Evolutionary conservation across 495 filamentous ascomycete genomes (phyloP), one percentile per base, ranked within the genome.

Genomic region (Talaromyces wortmannii): DNA sequence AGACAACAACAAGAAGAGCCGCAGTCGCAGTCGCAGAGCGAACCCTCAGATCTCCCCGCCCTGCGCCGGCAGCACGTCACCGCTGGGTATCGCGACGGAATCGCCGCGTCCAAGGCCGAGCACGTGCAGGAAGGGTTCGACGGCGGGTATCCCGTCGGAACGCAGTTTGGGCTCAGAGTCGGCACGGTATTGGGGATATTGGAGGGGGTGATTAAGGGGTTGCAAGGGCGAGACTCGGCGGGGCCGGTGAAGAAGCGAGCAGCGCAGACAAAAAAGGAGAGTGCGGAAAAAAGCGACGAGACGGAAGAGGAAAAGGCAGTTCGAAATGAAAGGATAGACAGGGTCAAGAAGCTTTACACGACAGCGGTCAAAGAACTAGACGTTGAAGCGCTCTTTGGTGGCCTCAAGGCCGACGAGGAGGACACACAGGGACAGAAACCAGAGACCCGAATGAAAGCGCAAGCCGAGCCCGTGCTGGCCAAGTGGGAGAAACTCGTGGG

Each of bases 11-110:
- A 18, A 54, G 23, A 8, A 1, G 55, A 5, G 31, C 57, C 12
- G 17, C 56, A 52, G n/a, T n/a, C n/a, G n/a, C n/a, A n/a, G n/a
- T n/a, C n/a, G n/a, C n/a, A n/a, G n/a, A n/a, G n/a, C 23, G 79
- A 85, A 54, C 77, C 73, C 16, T 87, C 85, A 44, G 89, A 94
- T 60, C 78, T 91, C 49, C 86, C 87, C n/a, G 81, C 85, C 50
- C 80, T 95, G 12, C 83, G 83, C 56, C 73, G 79, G 44, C 83
- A 83, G 56, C 92, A 97, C 68, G 78, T 81, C 33, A 96, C 85
- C 7, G 83, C 87, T n/a, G 92, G 94, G 49, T 97, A 97, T 71
- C 85, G 92, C 55, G 89, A 92, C 57, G 92, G 94, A 55, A 83
- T 97, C 57, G 75, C 87, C 4, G 61, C 65, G 4, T 86, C 85